These are phyloP conservation scores for Brasenia schreberi DNA, from an alignment of 164 flowering plant species.

Conservation along the genomic window DNA sequence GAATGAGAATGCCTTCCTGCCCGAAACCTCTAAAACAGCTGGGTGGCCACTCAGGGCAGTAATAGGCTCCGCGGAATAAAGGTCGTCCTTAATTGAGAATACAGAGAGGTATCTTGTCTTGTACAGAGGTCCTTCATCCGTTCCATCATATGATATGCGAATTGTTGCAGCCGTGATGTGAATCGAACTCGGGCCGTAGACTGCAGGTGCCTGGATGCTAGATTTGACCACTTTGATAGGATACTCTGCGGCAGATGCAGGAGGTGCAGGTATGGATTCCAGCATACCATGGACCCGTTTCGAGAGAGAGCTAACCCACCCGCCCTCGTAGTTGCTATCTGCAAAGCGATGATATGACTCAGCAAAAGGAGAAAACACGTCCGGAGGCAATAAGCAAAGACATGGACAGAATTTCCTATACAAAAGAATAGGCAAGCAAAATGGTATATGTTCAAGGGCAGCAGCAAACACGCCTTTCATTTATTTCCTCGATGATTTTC, in stretches of 20 bases:
- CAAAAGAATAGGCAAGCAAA: background rate
- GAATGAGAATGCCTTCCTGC: background rate
- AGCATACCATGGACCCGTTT: conserved; percentile 32
- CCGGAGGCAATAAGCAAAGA: background rate
- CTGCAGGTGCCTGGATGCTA: conserved; percentile 19
- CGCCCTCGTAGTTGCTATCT: conserved; percentile 20
- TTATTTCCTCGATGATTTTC: background rate
- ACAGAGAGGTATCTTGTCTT: background rate
- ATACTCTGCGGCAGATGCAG: conserved; percentile 49
- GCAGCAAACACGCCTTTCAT: background rate
- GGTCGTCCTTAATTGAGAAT: background rate
- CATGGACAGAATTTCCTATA: background rate
- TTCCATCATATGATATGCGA: conserved; percentile 11
- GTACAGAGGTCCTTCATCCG: background rate
- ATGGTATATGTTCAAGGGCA: background rate
- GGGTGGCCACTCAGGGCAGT: background rate
- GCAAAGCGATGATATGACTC: conserved; percentile 6
- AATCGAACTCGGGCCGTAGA: conserved; percentile 32
- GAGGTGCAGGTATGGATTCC: conserved; percentile 48
- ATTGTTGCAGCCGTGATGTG: conserved; percentile 53
- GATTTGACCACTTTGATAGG: conserved; percentile 29
- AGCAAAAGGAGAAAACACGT: background rate
- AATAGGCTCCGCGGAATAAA: background rate
- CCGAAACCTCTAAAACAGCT: background rate
- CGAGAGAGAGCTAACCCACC: conserved; percentile 15